Conservation (phyloP, 1,284 basidiomycete species). For the Boletus hoseneyae region DNA sequence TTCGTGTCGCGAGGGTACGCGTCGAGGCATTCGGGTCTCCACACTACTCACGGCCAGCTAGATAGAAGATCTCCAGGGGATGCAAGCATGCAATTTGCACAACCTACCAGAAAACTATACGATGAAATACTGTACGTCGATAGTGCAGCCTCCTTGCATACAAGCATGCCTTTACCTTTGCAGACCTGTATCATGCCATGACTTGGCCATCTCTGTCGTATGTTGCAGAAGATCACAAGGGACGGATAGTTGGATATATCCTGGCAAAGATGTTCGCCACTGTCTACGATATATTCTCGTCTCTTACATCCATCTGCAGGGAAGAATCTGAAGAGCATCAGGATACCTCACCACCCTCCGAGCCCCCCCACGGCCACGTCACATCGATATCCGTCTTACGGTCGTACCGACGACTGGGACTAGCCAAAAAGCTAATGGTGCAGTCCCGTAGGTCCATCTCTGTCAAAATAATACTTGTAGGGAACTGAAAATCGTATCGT, state of each 20-base stretch:
- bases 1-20: conserved; percentile 54
- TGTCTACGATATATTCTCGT: neutral
- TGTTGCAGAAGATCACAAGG: conserved; percentile 93
- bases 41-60: conserved; percentile 27
- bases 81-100: conserved; percentile 92
- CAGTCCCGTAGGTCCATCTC: conserved; percentile 71
- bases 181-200: conserved; percentile 93
- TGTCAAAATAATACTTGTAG: neutral
- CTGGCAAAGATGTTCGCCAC: conserved; percentile 85
- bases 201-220: conserved; percentile 97
- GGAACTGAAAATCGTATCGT: conserved; percentile 10
- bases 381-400: conserved; percentile 94
- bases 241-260: conserved; percentile 95
- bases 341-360: conserved; percentile 28
- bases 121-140: conserved; percentile 80
- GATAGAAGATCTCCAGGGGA: conserved; percentile 71
- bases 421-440: conserved; percentile 92
- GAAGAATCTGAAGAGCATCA: conserved; percentile 31
- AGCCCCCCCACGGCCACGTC: conserved; percentile 84
- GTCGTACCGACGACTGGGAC: conserved; percentile 83
- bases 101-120: conserved; percentile 94
- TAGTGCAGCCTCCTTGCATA: conserved; percentile 19
- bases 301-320: conserved; percentile 41
- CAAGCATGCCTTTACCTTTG: neutral
- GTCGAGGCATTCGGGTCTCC: neutral